Evolutionary conservation across 352 stramenopile species (phyloP).

Genomic region (Phytopythium aichiense): DNA sequence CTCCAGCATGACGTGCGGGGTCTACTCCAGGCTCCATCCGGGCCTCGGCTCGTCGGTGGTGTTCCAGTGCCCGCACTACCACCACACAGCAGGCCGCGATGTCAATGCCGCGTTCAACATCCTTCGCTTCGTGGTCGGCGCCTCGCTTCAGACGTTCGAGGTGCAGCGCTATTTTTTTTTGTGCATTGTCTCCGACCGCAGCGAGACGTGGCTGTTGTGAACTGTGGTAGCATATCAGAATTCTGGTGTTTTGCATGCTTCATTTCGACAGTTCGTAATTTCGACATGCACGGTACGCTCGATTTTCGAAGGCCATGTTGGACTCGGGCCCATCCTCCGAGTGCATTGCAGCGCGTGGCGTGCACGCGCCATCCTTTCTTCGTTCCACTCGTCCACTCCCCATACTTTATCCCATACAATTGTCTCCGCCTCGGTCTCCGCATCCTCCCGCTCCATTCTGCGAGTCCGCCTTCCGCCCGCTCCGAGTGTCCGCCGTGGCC

Average conservation of each 20-base stretch:
- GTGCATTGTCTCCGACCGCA: no score
- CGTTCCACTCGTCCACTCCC: not conserved
- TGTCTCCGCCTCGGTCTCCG: not conserved
- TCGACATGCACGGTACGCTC: not conserved
- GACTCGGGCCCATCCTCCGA: not conserved
- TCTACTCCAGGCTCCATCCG: not conserved
- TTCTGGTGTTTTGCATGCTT: no score
- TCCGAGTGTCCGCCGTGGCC: constrained; percentile 1
- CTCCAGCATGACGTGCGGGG: not conserved
- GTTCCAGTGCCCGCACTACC: not conserved
- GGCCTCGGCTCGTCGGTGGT: not conserved
- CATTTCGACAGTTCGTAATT: not conserved
- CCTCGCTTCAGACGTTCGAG: no score
- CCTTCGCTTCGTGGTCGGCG: no score
- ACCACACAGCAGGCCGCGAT: not conserved
- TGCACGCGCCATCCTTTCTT: constrained; percentile 3
- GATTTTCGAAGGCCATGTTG: not conserved
- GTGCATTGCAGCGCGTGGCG: not conserved
- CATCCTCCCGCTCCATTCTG: not conserved
- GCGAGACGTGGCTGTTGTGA: no score
- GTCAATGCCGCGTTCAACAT: not conserved
- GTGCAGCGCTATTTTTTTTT: no score
- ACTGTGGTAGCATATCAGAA: no score
- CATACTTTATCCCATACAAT: constrained; percentile 6
- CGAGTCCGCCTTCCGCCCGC: not conserved